phyloP scores from a whole-genome alignment of 2,329 filamentous ascomycete species.

The Paradendryphiella salina region DNA sequence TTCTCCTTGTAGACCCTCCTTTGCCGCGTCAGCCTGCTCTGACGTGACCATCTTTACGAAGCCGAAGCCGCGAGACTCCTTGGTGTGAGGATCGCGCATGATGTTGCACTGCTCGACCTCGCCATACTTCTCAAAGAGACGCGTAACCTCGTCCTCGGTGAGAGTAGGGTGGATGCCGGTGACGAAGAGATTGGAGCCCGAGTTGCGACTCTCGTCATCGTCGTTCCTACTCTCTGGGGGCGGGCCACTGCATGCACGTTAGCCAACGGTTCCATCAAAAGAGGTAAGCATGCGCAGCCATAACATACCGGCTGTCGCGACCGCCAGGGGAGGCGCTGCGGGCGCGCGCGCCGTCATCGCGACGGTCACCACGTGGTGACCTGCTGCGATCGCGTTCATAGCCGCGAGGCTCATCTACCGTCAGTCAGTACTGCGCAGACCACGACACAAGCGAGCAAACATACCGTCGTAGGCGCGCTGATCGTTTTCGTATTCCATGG shows the following conservation, averaged over 20 bases:
- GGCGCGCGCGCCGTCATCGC: conserved; percentile 60
- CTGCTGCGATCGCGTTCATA: conserved; percentile 69
- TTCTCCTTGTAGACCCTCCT: conserved; percentile 93
- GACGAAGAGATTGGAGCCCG: conserved; percentile 97
- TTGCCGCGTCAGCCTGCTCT: conserved; percentile 94
- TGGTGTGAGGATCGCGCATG: conserved; percentile 97
- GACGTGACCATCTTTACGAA: conserved; percentile 99
- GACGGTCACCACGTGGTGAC: conserved; percentile 61
- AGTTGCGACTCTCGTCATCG: conserved; percentile 84
- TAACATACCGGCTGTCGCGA: conserved; percentile 51
- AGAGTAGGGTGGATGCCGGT: conserved; percentile 96
- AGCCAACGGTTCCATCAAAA: conserved; percentile 18
- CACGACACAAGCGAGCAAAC: conserved; percentile 29
- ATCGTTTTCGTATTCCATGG: conserved; percentile 68
- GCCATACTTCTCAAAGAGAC: conserved; percentile 97
- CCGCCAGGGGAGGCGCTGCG: conserved; percentile 68
- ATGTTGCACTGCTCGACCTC: conserved; percentile 99
- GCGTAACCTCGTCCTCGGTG: conserved; percentile 84
- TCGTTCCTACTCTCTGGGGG: conserved; percentile 59
- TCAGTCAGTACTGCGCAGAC: conserved; percentile 24
- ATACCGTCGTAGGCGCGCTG: conserved; percentile 68
- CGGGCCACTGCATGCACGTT: conserved; percentile 49
- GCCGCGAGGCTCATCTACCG: conserved; percentile 60
- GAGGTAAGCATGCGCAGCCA: background rate
- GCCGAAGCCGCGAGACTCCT: conserved; percentile 97